A percentile compares a stretch with the other conserved stretches of the same genome.
Conservation (phyloP, 2,329 filamentous ascomycete species). For the Plectosphaerella plurivora region DNA sequence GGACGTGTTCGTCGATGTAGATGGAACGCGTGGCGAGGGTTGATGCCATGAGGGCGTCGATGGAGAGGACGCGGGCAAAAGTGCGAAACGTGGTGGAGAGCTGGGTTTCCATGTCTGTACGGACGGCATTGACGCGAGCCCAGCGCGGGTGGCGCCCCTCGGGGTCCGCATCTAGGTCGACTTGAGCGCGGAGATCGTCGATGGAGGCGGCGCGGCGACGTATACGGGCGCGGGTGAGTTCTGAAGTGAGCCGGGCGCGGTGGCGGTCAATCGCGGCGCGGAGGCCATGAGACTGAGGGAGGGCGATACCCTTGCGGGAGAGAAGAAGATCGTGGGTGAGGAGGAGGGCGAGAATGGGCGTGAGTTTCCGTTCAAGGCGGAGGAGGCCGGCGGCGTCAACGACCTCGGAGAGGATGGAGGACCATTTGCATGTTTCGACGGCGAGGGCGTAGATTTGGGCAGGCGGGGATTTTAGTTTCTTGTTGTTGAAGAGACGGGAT, state of each 20-base stretch:
- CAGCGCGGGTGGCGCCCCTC: conserved; percentile 73
- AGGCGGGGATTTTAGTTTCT: conserved; percentile 69
- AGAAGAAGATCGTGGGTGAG: conserved; percentile 84
- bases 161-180: conserved; percentile 48
- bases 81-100: conserved; percentile 68
- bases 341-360: conserved; percentile 73
- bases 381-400: conserved; percentile 76
- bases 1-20: conserved; percentile 75
- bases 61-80: conserved; percentile 50
- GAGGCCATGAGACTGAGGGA: conserved; percentile 75
- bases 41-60: conserved; percentile 52
- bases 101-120: conserved; percentile 65
- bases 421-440: conserved; percentile 88
- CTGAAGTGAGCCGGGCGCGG: conserved; percentile 73
- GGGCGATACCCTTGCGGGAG: conserved; percentile 74
- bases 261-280: conserved; percentile 73
- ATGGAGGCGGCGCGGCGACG: conserved; percentile 65
- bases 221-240: conserved; percentile 76
- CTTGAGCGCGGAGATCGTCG: conserved; percentile 56
- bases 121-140: conserved; percentile 82
- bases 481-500: conserved; percentile 74
- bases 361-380: conserved; percentile 80
- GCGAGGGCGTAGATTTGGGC: conserved; percentile 85
- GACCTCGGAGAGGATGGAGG: conserved; percentile 78
- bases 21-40: conserved; percentile 41